Evolutionary conservation across 2,329 filamentous ascomycete species (phyloP).

Genomic region (Cyclaneusma minus): DNA sequence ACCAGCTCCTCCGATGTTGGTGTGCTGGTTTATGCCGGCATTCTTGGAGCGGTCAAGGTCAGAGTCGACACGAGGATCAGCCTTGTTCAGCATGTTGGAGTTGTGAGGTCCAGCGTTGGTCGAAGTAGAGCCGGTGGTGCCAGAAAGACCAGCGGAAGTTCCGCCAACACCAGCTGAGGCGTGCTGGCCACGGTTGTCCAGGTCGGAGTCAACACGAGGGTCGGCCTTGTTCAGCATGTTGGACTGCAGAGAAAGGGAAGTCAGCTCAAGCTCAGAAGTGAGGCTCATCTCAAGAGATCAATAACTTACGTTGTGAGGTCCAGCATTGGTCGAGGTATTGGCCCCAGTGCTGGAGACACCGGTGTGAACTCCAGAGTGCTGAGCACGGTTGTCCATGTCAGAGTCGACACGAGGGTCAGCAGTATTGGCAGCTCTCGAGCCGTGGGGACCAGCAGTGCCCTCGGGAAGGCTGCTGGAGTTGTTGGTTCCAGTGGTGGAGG

Average conservation of each 20-base stretch:
- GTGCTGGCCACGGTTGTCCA: too few species aligned
- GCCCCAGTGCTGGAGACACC: not conserved
- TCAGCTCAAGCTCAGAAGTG: not conserved
- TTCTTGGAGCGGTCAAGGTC: slow-evolving; percentile 25
- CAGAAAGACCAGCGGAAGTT: too few species aligned
- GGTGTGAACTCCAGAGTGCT: not conserved
- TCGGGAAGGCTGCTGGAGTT: slow-evolving; percentile 2
- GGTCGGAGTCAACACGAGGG: slow-evolving; percentile 31
- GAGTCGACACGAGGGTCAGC: slow-evolving; percentile 21
- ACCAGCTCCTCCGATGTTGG: slow-evolving; percentile 3
- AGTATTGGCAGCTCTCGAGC: slow-evolving; percentile 21
- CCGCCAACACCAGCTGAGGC: slow-evolving; percentile 1
- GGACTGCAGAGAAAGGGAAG: not conserved
- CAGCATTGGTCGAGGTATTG: not conserved
- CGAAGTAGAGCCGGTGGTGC: not conserved
- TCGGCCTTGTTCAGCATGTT: slow-evolving; percentile 26
- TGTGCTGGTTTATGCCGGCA: too few species aligned
- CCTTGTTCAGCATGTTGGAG: slow-evolving; percentile 22
- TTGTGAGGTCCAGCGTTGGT: slow-evolving; percentile 20
- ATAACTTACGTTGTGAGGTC: not conserved
- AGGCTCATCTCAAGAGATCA: not conserved
- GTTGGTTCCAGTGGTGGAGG: slow-evolving; percentile 9
- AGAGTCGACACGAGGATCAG: slow-evolving; percentile 22
- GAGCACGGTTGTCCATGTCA: slow-evolving; percentile 10
- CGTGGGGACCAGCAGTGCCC: slow-evolving; percentile 19